Evolutionary conservation across 2,329 filamentous ascomycete genomes (phyloP).

Genomic region (Colletotrichum magnum): DNA sequence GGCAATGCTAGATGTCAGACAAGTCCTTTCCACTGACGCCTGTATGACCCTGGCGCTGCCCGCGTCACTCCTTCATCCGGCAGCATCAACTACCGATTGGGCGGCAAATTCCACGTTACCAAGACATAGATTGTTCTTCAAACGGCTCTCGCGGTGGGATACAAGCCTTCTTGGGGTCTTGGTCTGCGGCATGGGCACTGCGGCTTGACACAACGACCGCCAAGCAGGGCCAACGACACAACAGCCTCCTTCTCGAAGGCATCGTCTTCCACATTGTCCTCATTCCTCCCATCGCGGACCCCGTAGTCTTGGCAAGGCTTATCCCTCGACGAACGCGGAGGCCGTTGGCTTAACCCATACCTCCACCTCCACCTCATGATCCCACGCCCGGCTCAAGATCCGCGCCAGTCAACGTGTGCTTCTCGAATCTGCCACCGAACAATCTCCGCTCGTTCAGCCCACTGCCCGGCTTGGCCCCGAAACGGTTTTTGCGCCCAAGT

Average conservation of each 20-base stretch:
- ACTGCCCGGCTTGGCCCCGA: not conserved
- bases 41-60: not conserved
- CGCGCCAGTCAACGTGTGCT: not conserved
- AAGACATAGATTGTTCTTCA: not conserved
- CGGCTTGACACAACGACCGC: not conserved
- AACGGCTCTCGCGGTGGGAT: not conserved
- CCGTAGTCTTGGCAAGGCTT: constrained; percentile 1
- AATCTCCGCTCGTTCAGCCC: not conserved
- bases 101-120: not conserved
- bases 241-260: not conserved
- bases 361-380: not conserved
- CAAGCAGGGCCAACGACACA: not conserved
- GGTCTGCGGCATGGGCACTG: too few species aligned
- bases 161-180: too few species aligned
- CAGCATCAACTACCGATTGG: not conserved
- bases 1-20: not conserved
- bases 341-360: not conserved
- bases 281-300: not conserved
- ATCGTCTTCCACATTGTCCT: not conserved
- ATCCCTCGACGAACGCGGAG: constrained; percentile 21
- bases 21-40: not conserved
- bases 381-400: not conserved
- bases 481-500: not conserved
- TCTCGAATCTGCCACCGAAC: constrained; percentile 17
- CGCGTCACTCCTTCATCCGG: not conserved